Evolutionary conservation across 805 yeast genomes (phyloP), one percentile per base, ranked within the genome.

Genomic region (Wickerhamiella parazyma): DNA sequence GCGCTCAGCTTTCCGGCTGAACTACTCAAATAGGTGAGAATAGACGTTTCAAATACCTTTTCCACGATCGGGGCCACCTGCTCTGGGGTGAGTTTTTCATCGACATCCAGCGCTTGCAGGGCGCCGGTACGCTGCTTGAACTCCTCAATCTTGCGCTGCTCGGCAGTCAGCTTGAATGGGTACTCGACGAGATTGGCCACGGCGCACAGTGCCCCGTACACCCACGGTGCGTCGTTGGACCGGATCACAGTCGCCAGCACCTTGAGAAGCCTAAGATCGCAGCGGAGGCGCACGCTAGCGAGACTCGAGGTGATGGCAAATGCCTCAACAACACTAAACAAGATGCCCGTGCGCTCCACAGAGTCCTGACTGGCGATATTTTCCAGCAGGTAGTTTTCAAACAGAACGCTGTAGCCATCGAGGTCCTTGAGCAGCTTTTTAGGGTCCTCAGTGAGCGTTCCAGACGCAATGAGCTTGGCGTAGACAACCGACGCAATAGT

Each of bases 281-380:
- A 31, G 8, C 60, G 51, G 22, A 45, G 31, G 38, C 59, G 58
- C 29, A 63, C 66, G 5, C 53, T 36, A 6, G 55, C 45, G 18
- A 59, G 49, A 21, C 55, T 19, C 8, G 64, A 53, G 3, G 68
- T 55, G 43, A 61, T 57, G 3, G 66, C 64, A 16, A 64, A 55
- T 1, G 66, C 67, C 46, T 64, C 69, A 12, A 61, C 38, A 1
- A 63, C 56, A n/a, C 45, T 45, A 14, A 40, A 48, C 17, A 48
- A 37, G n/a, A 49, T 14, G 3, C 37, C 19, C 2, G 37, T 33
- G 7, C 36, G 31, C 12, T 19, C 17, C 9, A 25, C 24, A 12
- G 42, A 33, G 14, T 25, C 21, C 22, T 14, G 26, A 2, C 14
- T 12, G 10, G 25, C 12, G 14, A 17, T 26, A 10, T 21, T n/a